Evolutionary conservation across 208 protist genomes (phyloP), one percentile per base, ranked within the genome.

Genomic region (Wallacemonas sp.): DNA sequence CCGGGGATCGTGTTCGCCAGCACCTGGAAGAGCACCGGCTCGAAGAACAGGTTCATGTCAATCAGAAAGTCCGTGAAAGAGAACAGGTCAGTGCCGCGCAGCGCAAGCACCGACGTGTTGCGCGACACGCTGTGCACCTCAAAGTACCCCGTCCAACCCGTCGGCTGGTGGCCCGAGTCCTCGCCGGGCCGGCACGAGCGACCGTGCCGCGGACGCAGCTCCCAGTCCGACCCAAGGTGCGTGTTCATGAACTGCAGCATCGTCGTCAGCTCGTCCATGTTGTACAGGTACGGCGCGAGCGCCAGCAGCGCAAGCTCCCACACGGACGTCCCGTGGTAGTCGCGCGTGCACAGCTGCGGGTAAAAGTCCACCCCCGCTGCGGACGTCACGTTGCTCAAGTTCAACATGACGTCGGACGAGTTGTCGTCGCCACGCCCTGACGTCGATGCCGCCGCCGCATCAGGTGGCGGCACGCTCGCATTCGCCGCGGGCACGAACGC

Each of bases 21-120:
- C 32, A 89, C n/a, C 68, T 92, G 83, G 63, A 90, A 91, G 4
- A 94, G 66, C 61, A 83, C 70, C 30, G 78, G 68, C 64, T 92
- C 85, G 59, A 89, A 87, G 66, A 83, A 94, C 22, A 94, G 46
- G 71, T 88, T 87, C 17, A 91, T 74, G 64, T 94, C 82, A 61
- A 82, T 81, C 19, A 94, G 67, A 34, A 91, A 78, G 76, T 94
- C 88, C 3, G 55, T 70, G 54, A 89, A 82, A 33, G 79, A 87
- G 39, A 77, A 87, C 55, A 89, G 60, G 63, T 92, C 85, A 6
- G 85, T 94, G 59, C 88, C 85, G 38, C 88, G 82, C 26, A 94
- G 50, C 24, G 83, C 38, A 50, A 94, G 74, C 13, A 94, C 72
- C 21, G 85, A 84, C 22, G 70, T 60, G 63, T 92, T 77, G 38